Conservation (phyloP, 2,329 filamentous ascomycete species). For the Aspergillus jensenii region DNA sequence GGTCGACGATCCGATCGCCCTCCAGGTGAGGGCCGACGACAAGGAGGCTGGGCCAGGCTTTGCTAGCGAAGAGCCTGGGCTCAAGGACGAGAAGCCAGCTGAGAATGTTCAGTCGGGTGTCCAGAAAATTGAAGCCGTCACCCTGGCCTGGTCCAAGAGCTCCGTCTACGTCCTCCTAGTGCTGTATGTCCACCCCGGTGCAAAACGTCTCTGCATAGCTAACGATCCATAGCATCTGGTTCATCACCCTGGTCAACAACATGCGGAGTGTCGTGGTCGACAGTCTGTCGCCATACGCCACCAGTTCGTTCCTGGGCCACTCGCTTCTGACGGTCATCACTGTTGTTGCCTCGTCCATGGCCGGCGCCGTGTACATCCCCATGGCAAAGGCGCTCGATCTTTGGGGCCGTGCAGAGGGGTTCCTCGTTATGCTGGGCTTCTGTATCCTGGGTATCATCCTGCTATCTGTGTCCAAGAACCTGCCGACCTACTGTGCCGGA, state of each 20-base stretch:
- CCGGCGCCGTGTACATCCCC: constrained; percentile 59
- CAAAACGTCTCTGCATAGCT: neutral
- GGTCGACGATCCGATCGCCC: neutral
- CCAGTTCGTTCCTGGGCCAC: constrained; percentile 52
- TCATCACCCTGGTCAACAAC: constrained; percentile 40
- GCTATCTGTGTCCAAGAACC: constrained; percentile 60
- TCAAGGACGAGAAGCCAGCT: neutral
- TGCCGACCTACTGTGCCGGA: constrained; percentile 62
- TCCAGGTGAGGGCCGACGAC: neutral
- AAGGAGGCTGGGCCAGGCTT: neutral
- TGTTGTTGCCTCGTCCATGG: constrained; percentile 56
- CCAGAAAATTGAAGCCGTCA: constrained; percentile 45
- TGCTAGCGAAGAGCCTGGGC: neutral
- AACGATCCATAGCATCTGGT: constrained; percentile 33
- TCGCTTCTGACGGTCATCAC: constrained; percentile 53
- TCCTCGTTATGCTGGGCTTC: constrained; percentile 49
- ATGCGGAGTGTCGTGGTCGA: constrained; percentile 35
- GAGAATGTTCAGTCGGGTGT: constrained; percentile 35
- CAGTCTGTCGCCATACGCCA: constrained; percentile 48
- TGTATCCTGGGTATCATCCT: constrained; percentile 55
- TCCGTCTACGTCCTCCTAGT: constrained; percentile 39
- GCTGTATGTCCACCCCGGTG: constrained; percentile 30
- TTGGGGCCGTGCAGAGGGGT: constrained; percentile 62
- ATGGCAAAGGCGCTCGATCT: constrained; percentile 63
- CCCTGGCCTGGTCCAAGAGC: constrained; percentile 44